A percentile compares a stretch with the other conserved stretches of the same genome.
Evolutionary conservation across 768 basidiomycete genomes (phyloP).

Genomic region (Daedalea quercina): DNA sequence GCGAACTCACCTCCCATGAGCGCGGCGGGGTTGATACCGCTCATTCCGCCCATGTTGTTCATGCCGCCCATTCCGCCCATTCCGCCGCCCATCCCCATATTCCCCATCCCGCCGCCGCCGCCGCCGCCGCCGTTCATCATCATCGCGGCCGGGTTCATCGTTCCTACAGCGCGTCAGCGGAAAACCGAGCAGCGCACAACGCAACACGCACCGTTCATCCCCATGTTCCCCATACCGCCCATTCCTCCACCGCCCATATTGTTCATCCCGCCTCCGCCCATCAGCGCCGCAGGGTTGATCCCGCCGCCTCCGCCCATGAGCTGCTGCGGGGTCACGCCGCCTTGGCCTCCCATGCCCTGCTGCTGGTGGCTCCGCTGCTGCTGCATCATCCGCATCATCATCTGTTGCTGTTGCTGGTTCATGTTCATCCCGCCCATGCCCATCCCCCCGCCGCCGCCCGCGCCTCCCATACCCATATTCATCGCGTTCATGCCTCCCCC

Average conservation of each 20-base stretch:
- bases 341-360: neutral
- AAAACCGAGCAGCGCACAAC: neutral
- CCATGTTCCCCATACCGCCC: conserved; percentile 2
- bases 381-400: conserved; percentile 6
- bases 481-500: conserved; percentile 6
- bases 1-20: conserved; percentile 10
- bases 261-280: conserved; percentile 11
- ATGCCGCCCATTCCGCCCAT: conserved; percentile 9
- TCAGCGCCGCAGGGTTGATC: conserved; percentile 18
- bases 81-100: conserved; percentile 2
- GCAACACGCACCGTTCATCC: neutral
- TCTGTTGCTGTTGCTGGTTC: conserved; percentile 7
- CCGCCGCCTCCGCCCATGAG: conserved; percentile 16
- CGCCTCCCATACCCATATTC: conserved; percentile 7
- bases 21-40: conserved; percentile 16
- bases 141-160: conserved; percentile 5
- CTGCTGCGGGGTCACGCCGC: conserved; percentile 18
- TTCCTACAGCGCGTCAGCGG: neutral
- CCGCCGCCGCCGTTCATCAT: conserved; percentile 7
- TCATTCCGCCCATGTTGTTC: conserved; percentile 16
- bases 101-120: conserved; percentile 4
- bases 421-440: conserved; percentile 18
- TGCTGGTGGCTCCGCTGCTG: conserved; percentile 7
- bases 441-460: conserved; percentile 14
- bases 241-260: conserved; percentile 1